Evolutionary conservation across 495 filamentous ascomycete species (phyloP), one percentile per base, ranked within the genome.

Genomic region (Xylaria venustula): DNA sequence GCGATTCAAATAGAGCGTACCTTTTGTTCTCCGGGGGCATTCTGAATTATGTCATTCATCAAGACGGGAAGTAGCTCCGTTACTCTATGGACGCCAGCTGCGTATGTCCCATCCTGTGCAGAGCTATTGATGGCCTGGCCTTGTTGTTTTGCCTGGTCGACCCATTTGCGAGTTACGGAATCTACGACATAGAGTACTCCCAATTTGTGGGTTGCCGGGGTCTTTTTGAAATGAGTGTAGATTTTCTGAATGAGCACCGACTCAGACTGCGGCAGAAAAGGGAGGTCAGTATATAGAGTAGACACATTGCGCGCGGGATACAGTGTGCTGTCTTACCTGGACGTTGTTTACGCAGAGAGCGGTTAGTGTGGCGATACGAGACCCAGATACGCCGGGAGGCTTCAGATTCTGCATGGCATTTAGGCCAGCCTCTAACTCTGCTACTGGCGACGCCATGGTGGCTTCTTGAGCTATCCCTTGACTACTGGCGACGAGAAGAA

Each of bases 171-270:
- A 74, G 92, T 92, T 87, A 98, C 92, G 83, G 93, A 96, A 84
- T 98, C 95, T 95, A 98, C 91, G 80, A 98, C 92, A 88, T 98
- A 98, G 80, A 98, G 88, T 71, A 97, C 92, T 76, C 94, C 94
- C 80, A 98, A 82, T 80, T 98, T 98, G 85, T 98, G 93, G 71
- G 92, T 93, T 68, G 85, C 85, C 47, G 92, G 93, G 64, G 92
- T 87, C 79, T 92, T 96, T 77, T 95, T 97, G 88, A 97, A 96
- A 69, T 97, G 92, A 37, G 91, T 93, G 80, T 89, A 96, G 69
- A 98, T 87, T 71, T 96, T 97, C 71, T 96, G 91, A 69, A 98
- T 90, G 66, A 98, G 87, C 72, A 92, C 88, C 45, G 92, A 93
- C 81, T 97, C 94, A 73, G 90, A 93, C 94, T 98, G 80, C 53